Conservation (phyloP, 768 basidiomycete genomes). For the Tubosaeta sp. region DNA sequence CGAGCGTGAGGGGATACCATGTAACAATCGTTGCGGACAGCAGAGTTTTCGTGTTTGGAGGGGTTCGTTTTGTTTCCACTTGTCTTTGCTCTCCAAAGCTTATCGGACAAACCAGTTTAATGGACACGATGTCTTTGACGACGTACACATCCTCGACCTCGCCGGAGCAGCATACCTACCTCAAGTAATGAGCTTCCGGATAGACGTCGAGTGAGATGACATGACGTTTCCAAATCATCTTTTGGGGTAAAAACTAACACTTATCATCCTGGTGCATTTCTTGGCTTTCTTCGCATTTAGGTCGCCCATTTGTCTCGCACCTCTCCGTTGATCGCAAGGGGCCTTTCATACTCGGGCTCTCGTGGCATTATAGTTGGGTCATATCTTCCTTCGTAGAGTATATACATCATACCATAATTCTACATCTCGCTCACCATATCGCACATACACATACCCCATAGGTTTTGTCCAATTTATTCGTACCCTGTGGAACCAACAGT, state of each 20-base stretch:
- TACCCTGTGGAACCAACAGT: conserved; percentile 5
- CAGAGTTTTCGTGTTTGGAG: conserved; percentile 82
- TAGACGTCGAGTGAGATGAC: conserved; percentile 38
- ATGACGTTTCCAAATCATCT: neutral
- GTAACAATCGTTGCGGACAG: conserved; percentile 78
- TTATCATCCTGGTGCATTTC: conserved; percentile 1
- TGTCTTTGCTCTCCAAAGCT: neutral
- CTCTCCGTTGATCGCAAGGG: conserved; percentile 16
- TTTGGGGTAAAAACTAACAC: neutral
- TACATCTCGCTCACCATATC: conserved; percentile 19
- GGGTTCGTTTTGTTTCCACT: conserved; percentile 32
- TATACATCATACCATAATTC: conserved; percentile 35
- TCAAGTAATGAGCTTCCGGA: conserved; percentile 75
- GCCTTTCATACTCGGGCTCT: conserved; percentile 1
- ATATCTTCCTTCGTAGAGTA: conserved; percentile 37
- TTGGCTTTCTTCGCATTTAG: neutral
- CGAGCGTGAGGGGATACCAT: conserved; percentile 80
- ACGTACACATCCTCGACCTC: conserved; percentile 81
- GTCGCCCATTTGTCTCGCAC: neutral
- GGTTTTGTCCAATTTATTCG: conserved; percentile 7
- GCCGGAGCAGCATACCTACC: conserved; percentile 86
- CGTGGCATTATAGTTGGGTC: conserved; percentile 7
- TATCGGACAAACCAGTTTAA: conserved; percentile 47
- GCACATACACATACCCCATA: conserved; percentile 25
- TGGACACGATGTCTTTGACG: conserved; percentile 77